These are phyloP conservation scores for Gnomoniopsis sp. DNA, from an alignment of 2,329 filamentous ascomycete genomes.

Conservation along the genomic window DNA sequence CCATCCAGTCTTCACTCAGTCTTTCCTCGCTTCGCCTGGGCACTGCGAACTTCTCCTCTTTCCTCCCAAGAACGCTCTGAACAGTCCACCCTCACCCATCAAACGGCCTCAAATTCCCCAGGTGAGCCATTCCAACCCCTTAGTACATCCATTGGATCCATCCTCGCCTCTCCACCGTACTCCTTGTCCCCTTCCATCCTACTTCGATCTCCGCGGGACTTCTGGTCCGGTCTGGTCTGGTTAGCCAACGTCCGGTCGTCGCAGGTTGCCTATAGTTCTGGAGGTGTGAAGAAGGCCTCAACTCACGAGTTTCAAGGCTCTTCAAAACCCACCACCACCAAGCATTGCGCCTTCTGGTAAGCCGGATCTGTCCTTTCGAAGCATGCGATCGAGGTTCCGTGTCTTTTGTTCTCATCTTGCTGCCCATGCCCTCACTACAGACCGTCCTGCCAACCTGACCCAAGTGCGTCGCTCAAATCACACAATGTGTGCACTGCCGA, in stretches of 20 bases:
- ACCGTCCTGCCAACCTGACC: slow-evolving; percentile 5
- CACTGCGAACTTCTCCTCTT: slow-evolving; percentile 29
- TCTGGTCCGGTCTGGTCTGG: slow-evolving; percentile 8
- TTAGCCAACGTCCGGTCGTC: slow-evolving; percentile 16
- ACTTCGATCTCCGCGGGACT: not conserved
- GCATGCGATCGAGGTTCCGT: slow-evolving; percentile 33
- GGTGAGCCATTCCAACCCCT: slow-evolving; percentile 24
- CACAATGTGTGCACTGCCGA: slow-evolving; percentile 5
- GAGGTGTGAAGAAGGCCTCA: slow-evolving; percentile 21
- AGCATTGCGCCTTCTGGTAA: slow-evolving; percentile 32
- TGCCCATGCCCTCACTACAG: slow-evolving; percentile 18
- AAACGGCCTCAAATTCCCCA: slow-evolving; percentile 23
- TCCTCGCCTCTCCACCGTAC: slow-evolving; percentile 7
- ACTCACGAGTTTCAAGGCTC: slow-evolving; percentile 24
- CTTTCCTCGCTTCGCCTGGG: not conserved
- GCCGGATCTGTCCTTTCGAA: slow-evolving; percentile 28
- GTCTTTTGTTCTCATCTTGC: slow-evolving; percentile 7
- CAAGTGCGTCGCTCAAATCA: slow-evolving; percentile 6
- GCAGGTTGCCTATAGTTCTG: slow-evolving; percentile 20
- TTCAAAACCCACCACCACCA: slow-evolving; percentile 28
- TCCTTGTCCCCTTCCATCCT: not conserved
- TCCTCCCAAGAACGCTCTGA: slow-evolving; percentile 26
- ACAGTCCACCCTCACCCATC: slow-evolving; percentile 27
- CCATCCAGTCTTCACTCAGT: slow-evolving; percentile 21
- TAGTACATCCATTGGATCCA: slow-evolving; percentile 5